Evolutionary conservation across 2,329 filamentous ascomycete genomes (phyloP), one percentile per base, ranked within the genome.

Genomic region (Venturia carpophila): DNA sequence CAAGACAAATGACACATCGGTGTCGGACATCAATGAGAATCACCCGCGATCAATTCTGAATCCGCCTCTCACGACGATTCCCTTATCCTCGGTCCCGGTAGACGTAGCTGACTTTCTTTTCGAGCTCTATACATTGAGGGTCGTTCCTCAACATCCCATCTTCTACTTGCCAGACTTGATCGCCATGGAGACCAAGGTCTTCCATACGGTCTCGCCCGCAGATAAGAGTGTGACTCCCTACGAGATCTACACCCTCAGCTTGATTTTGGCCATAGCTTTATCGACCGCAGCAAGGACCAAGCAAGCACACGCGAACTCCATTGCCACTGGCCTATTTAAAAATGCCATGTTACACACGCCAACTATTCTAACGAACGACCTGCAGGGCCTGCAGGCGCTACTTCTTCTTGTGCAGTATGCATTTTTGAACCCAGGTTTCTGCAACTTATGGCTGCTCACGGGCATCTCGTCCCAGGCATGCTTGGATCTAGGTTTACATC

Each of bases 121-220:
- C 62, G 68, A 71, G 43, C 74, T 71, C 64, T 75, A 74, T 63
- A 66, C 73, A 24, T 71, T 73, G 52, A 71, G 72, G 24, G 69
- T 75, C 62, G 73, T 75, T 63, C 73, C 73, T 6, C 73, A 74
- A 65, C 74, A 74, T 65, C 73, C 73, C n/a, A 75, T 75, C 39
- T 75, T 74, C 58, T 73, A 75, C 55, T 67, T 72, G 1, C 72
- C 69, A 24, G 72, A 75, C 64, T 71, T 75, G 1, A 72, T 69
- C 0, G 71, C 69, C 34, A 73, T 58, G 11, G 30, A 58, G 11
- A 37, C 19, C 6, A 58, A 30, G 30, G 52, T 58, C 17, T 58
- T 58, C 27, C 73, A 2, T 74, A 74, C 67, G 72, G 73, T 47
- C 71, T 71, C 42, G 72, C 75, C 52, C 74, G 73, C 62, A 70